These are phyloP conservation scores for Pseudogymnoascus sp. DNA, from an alignment of 2,329 filamentous ascomycete species.

Conservation along the genomic window DNA sequence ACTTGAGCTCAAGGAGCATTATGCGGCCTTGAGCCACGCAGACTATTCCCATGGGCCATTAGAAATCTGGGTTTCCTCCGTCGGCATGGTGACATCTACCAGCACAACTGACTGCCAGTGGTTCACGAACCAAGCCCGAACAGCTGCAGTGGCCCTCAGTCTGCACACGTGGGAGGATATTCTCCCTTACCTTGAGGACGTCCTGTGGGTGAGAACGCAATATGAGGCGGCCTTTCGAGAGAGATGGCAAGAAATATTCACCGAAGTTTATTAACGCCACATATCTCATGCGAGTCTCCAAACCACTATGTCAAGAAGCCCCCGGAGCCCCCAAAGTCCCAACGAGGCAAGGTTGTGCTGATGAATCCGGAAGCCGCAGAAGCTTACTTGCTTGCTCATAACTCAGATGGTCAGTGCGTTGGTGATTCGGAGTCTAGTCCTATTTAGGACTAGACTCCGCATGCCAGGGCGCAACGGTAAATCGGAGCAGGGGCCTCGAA, in stretches of 20 bases:
- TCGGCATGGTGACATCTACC: conserved; percentile 34
- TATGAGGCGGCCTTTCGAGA: conserved; percentile 22
- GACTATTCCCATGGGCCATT: conserved; percentile 22
- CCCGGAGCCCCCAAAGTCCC: not conserved
- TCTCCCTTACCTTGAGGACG: conserved; percentile 16
- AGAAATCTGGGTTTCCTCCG: conserved; percentile 36
- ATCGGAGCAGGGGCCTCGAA: not conserved
- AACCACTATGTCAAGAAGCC: too few relatives aligned
- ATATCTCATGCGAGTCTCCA: not conserved
- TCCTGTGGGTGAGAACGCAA: conserved; percentile 28
- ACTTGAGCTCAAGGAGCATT: conserved; percentile 26
- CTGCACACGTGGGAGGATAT: conserved; percentile 23
- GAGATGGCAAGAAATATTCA: conserved; percentile 25
- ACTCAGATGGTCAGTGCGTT: not conserved
- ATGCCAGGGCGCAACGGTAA: not conserved
- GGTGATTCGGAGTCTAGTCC: conserved; percentile 15
- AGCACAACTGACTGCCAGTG: conserved; percentile 26
- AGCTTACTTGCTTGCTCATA: not conserved
- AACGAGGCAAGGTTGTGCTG: not conserved
- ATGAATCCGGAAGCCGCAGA: not conserved
- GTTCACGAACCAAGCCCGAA: conserved; percentile 25
- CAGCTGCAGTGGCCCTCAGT: conserved; percentile 4
- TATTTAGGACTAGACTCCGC: conserved; percentile 11
- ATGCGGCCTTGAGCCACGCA: conserved; percentile 22
- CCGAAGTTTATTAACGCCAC: not conserved